phyloP scores from a whole-genome alignment of 2,329 filamentous ascomycete genomes.

The Phaeosphaeriaceae sp. region DNA sequence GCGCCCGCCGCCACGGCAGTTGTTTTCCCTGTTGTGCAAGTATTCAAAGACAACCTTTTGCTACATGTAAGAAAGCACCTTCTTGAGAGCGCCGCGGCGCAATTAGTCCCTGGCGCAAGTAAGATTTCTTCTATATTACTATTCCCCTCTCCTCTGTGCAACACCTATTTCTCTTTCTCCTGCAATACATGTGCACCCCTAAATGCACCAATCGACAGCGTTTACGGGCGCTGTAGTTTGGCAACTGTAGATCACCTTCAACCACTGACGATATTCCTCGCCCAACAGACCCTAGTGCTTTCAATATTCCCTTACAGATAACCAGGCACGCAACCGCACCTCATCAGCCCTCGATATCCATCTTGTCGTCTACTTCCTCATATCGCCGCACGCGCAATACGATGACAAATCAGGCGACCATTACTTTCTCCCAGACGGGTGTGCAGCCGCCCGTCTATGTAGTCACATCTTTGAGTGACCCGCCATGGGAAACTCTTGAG shows the following conservation, averaged over 20 bases:
- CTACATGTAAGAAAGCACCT: slow-evolving; percentile 7
- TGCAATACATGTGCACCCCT: slow-evolving; percentile 24
- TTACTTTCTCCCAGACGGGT: slow-evolving; percentile 67
- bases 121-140: slow-evolving; percentile 11
- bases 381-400: slow-evolving; percentile 5
- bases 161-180: slow-evolving; percentile 17
- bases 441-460: slow-evolving; percentile 72
- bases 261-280: slow-evolving; percentile 37
- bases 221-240: slow-evolving; percentile 21
- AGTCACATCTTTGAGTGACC: slow-evolving; percentile 71
- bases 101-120: slow-evolving; percentile 2
- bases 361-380: slow-evolving; percentile 2
- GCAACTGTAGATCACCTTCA: slow-evolving; percentile 23
- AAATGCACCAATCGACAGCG: slow-evolving; percentile 22
- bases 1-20: slow-evolving; percentile 8
- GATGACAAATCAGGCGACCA: slow-evolving; percentile 52
- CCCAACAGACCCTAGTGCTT: slow-evolving; percentile 17
- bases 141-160: slow-evolving; percentile 19
- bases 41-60: background rate
- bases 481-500: slow-evolving; percentile 70
- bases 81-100: background rate
- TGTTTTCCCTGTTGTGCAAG: background rate
- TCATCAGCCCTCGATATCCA: slow-evolving; percentile 2
- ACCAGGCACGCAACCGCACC: slow-evolving; percentile 21
- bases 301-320: slow-evolving; percentile 10